A percentile compares a stretch with the other conserved stretches of the same genome.
Evolutionary conservation across 1,139 yeast species (phyloP).

Genomic region (Sugiyamaella neomexicana): DNA sequence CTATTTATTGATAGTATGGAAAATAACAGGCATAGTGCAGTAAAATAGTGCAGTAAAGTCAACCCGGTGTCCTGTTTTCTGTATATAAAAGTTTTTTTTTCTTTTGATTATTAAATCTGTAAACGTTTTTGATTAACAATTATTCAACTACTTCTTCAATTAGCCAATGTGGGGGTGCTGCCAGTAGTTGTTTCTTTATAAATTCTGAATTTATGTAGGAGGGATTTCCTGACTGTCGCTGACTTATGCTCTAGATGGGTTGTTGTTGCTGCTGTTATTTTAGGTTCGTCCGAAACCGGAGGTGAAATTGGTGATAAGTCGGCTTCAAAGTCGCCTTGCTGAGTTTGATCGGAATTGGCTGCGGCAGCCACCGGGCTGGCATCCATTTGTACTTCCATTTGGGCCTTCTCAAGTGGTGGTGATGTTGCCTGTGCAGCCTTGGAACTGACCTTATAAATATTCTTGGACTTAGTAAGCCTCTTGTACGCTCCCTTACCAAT

Average conservation of each 20-base stretch:
- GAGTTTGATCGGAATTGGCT: not conserved
- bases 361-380: not conserved
- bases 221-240: not conserved
- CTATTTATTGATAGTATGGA: too few species aligned
- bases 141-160: not conserved
- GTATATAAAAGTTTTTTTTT: too few species aligned
- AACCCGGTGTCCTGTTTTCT: too few species aligned
- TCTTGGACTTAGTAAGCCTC: not conserved
- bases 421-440: not conserved
- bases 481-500: not conserved
- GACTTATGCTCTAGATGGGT: not conserved
- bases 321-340: not conserved
- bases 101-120: not conserved
- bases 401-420: not conserved
- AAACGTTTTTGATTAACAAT: not conserved
- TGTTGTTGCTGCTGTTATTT: not conserved
- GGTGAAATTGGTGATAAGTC: not conserved
- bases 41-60: too few species aligned
- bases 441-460: not conserved
- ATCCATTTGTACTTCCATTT: not conserved
- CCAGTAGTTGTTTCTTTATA: not conserved
- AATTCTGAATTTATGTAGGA: not conserved
- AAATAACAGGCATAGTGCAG: too few species aligned
- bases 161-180: not conserved
- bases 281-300: not conserved